Conservation (phyloP, 257 asterid species). For the Paraleonurus japonicus region DNA sequence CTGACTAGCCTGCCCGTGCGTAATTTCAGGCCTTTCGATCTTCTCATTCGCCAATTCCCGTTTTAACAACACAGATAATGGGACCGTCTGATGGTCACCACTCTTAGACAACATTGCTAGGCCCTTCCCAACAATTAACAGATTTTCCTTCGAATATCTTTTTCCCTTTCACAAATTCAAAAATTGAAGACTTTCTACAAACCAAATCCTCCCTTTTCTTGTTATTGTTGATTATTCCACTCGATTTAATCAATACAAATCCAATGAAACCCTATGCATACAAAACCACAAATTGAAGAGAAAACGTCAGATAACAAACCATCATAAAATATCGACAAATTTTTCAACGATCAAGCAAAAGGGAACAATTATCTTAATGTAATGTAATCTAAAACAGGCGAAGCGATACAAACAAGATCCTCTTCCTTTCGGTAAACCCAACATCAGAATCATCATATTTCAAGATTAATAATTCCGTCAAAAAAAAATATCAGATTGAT, state of each 20-base stretch:
- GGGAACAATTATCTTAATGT: neutral
- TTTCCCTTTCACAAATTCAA: slow-evolving; percentile 21
- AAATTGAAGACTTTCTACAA: slow-evolving; percentile 26
- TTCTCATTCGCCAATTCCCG: slow-evolving; percentile 93
- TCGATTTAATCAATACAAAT: slow-evolving; percentile 43
- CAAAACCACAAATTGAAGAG: slow-evolving; percentile 4
- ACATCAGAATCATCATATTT: slow-evolving; percentile 16
- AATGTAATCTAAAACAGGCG: slow-evolving; percentile 7
- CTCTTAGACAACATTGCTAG: slow-evolving; percentile 68
- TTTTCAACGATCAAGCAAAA: slow-evolving; percentile 16
- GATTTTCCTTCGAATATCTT: too few species aligned
- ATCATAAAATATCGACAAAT: neutral
- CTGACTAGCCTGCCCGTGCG: slow-evolving; percentile 81
- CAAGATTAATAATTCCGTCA: slow-evolving; percentile 27
- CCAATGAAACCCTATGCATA: slow-evolving; percentile 47
- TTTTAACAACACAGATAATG: slow-evolving; percentile 87
- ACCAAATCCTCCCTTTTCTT: slow-evolving; percentile 38
- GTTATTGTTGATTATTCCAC: too few species aligned
- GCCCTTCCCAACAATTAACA: slow-evolving; percentile 30
- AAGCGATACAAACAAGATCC: slow-evolving; percentile 40
- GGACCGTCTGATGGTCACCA: slow-evolving; percentile 85
- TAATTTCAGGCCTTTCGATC: slow-evolving; percentile 81
- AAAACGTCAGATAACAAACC: slow-evolving; percentile 18
- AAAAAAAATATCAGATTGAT: too few species aligned
- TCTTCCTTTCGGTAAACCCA: slow-evolving; percentile 16